A percentile compares a stretch with the other conserved stretches of the same genome.
Evolutionary conservation across 2,329 filamentous ascomycete species (phyloP).

Genomic region (Fusarium keratoplasticum): DNA sequence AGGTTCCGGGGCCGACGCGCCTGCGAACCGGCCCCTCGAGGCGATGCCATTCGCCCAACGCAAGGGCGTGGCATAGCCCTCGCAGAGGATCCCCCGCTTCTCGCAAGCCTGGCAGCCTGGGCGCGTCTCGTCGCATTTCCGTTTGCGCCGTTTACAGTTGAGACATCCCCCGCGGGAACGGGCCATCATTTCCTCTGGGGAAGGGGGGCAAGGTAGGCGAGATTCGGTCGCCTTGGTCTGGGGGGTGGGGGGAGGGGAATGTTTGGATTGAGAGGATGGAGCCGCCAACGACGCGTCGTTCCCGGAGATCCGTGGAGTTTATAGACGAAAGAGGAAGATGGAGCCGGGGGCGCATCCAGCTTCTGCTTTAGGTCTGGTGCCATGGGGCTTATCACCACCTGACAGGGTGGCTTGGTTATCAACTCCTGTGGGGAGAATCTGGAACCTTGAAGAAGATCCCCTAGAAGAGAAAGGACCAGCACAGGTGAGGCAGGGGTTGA

Average conservation of each 20-base stretch:
- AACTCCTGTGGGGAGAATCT: neutral
- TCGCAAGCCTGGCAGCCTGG: slow-evolving; percentile 35
- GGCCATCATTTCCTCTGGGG: slow-evolving; percentile 22
- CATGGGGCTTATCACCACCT: slow-evolving; percentile 2
- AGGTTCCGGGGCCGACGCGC: slow-evolving; percentile 33
- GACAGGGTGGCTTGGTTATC: neutral
- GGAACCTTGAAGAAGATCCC: neutral
- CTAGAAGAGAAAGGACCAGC: neutral
- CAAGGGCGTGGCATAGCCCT: slow-evolving; percentile 37
- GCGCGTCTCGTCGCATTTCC: slow-evolving; percentile 41
- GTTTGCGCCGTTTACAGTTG: slow-evolving; percentile 42
- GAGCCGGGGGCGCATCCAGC: slow-evolving; percentile 38
- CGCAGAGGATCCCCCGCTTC: slow-evolving; percentile 34
- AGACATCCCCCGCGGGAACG: slow-evolving; percentile 41
- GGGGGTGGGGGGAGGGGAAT: neutral
- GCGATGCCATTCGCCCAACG: slow-evolving; percentile 43
- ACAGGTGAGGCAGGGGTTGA: neutral
- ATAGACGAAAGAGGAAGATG: slow-evolving; percentile 43
- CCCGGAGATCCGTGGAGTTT: slow-evolving; percentile 23
- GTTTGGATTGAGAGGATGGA: neutral
- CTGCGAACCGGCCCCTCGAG: slow-evolving; percentile 40
- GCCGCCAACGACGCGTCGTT: neutral
- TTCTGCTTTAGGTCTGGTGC: slow-evolving; percentile 22
- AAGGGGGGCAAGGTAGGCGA: neutral
- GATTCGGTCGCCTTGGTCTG: neutral